Evolutionary conservation across 2,329 filamentous ascomycete genomes (phyloP), one percentile per base, ranked within the genome.

Genomic region (Aspergillus neotritici): DNA sequence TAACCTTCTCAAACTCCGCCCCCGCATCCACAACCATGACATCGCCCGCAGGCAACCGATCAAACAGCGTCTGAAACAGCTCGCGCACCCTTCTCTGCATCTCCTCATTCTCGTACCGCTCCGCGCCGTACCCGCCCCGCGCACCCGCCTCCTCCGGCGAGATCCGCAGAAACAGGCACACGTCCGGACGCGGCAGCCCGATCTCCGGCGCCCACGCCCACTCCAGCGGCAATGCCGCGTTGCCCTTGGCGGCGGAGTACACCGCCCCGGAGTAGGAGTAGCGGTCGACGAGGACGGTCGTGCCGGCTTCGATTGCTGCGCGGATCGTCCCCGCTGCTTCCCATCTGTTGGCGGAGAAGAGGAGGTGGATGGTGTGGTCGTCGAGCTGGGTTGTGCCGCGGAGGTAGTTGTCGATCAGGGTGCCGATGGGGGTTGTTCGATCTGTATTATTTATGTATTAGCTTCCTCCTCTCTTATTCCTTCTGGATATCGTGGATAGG

Each of bases 201-300:
- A 87, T 77, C 57, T 97, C 93, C 1, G 90, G 87, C 12, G 82
- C 77, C 54, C 87, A 82, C 6, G 88, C 89, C 90, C 93, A 98
- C 0, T 77, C 68, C 0, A 96, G 72, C 0, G 77, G 71, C 10
- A 96, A 75, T 2, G 72, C 65, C 0, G 83, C 79, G 54, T 87
- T 87, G 34, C 80, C 74, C 63, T 97, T 97, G 3, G 93, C 91
- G 0, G 88, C 87, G 16, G 84, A 88, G 71, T 97, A 98, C 38
- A 96, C 88, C 44, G 90, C 86, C 41, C 93, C 93, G 14, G 86
- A 93, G 72, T 95, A 91, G 64, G 94, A 94, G 71, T 97, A 98
- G 37, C 93, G 83, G 66, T 98, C 93, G 53, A 91, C 83, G 31
- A 98, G 74, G 28, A 98, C 76, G 0, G 81, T 93, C 14, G 76